Conservation (phyloP, 352 stramenopile genomes). For the Phytopythium ostracodes region DNA sequence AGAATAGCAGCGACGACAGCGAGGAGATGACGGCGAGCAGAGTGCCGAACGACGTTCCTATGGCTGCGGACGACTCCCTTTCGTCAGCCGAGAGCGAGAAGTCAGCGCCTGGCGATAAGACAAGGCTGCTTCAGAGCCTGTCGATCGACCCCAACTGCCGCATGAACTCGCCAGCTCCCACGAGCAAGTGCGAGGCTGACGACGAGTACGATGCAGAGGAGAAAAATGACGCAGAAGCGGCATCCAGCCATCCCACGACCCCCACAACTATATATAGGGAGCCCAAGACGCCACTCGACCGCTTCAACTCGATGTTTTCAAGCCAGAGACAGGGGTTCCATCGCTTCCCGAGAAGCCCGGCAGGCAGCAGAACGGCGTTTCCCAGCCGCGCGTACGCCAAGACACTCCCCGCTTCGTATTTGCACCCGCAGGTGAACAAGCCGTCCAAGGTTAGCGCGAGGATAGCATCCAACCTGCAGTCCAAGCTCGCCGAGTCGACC, state of each 20-base stretch:
- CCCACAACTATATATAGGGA: slow-evolving; percentile 3
- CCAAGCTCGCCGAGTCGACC: not conserved
- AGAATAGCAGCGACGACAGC: not conserved
- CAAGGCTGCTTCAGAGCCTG: not conserved
- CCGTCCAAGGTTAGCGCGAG: not conserved
- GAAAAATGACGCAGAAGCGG: not conserved
- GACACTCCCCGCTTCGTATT: slow-evolving; percentile 1
- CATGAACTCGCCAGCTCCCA: not conserved
- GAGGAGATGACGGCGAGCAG: not conserved
- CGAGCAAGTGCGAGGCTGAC: not conserved
- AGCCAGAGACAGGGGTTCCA: slow-evolving; percentile 26
- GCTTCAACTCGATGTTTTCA: slow-evolving; percentile 32
- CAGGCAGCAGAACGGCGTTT: not conserved
- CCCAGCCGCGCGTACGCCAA: not conserved
- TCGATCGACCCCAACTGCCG: slow-evolving; percentile 3
- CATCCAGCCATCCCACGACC: not conserved
- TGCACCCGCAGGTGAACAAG: not conserved
- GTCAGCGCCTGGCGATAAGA: not conserved
- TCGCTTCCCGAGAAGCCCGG: slow-evolving; percentile 26
- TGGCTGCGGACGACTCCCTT: not conserved
- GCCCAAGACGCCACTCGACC: slow-evolving; percentile 18
- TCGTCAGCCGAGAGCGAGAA: not conserved
- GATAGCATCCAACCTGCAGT: slow-evolving; percentile 3
- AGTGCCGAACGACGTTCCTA: not conserved
- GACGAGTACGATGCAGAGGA: not conserved